Evolutionary conservation across 192 early-diverging fungal species (phyloP).

Genomic region (Piromyces finnis): DNA sequence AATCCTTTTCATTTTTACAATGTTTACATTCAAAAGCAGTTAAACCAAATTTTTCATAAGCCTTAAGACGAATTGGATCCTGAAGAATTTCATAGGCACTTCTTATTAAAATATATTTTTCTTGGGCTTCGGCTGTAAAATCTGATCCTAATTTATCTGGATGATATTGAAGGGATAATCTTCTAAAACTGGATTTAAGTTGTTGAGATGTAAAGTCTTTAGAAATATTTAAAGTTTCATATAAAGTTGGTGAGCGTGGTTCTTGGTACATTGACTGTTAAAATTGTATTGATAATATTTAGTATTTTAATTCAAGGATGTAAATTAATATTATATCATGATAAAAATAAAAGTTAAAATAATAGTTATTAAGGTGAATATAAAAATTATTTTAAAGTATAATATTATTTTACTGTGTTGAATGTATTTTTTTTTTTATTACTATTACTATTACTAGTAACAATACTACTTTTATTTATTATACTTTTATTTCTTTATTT

Average conservation of each 20-base stretch:
- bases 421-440: no score
- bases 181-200: background rate
- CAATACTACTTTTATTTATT: no score
- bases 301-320: no score
- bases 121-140: background rate
- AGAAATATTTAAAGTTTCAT: background rate
- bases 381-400: no score
- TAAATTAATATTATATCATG: no score
- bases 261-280: background rate
- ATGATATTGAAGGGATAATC: background rate
- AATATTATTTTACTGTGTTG: no score
- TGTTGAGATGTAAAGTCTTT: background rate
- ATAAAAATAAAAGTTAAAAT: no score
- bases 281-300: no score
- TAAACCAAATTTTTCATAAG: background rate
- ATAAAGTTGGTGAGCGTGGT: background rate
- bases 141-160: background rate
- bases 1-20: background rate
- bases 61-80: background rate
- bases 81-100: background rate
- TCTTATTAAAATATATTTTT: background rate
- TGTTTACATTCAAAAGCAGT: background rate
- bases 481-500: no score
- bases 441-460: no score
- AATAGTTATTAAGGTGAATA: no score